Percentiles rank a stretch among this genome's conserved stretches.
Evolutionary conservation across 2,329 filamentous ascomycete species (phyloP).

Genomic region (Lecanosticta acicola): DNA sequence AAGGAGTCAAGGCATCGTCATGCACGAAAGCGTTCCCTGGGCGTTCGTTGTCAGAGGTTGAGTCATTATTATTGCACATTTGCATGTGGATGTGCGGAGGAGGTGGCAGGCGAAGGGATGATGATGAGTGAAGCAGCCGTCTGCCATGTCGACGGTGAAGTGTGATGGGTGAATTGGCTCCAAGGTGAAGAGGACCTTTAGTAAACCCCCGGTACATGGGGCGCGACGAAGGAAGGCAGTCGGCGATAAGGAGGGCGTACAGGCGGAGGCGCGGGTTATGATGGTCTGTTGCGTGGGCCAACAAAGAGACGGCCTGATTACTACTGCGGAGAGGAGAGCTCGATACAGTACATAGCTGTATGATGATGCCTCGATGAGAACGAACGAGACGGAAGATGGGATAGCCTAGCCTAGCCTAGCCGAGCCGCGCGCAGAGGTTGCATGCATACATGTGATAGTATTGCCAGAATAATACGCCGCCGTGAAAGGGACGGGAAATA

Average conservation of each 20-base stretch:
- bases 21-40: neutral
- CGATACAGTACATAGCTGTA: no score
- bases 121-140: neutral
- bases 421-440: no score
- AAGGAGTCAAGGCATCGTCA: neutral
- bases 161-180: no score
- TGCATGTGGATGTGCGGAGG: neutral
- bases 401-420: no score
- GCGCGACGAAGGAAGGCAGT: neutral
- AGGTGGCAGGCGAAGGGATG: neutral
- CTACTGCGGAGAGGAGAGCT: no score
- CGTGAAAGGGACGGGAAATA: no score
- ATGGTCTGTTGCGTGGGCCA: neutral
- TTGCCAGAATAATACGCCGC: no score
- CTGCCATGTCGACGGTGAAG: neutral
- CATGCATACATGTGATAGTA: no score
- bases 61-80: neutral
- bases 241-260: neutral
- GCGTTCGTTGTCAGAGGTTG: neutral
- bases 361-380: no score
- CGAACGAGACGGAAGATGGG: no score
- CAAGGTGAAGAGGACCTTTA: no score
- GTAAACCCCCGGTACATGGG: no score
- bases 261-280: neutral
- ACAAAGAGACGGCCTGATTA: neutral